Evolutionary conservation across 805 yeast species (phyloP), one percentile per base, ranked within the genome.

Genomic region (Barnettozyma pratensis): DNA sequence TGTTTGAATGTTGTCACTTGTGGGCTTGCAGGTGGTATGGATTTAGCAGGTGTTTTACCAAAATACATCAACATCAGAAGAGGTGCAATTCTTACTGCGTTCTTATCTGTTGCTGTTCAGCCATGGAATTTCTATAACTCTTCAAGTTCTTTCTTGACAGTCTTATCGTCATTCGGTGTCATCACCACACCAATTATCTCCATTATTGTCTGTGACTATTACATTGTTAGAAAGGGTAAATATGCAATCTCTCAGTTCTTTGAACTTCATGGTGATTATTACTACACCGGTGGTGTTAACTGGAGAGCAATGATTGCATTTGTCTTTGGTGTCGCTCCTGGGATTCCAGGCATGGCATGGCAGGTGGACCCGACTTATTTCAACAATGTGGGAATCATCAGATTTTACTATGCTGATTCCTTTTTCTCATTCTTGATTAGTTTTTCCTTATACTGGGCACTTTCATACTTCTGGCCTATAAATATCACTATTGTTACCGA

Each of bases 291-390:
- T 36, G 82, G 81, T 7, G 42, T 71, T 54, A 75, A 77, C 57
- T 69, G 68, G 64, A 65, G 74, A 50, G 70, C 76, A 5, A 48
- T 69, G 25, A 41, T 65, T 6, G 65, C 74, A 8, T 75, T 72
- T 66, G 45, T 69, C 5, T 52, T 62, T 5, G 73, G 74, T 32
- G 64, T 70, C 58, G 68, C 72, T 9, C 80, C 79, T 14, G 77
- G 77, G 25, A 48, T 77, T 28, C 82, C 82, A 4, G 82, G 82
- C 35, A 66, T 60, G 54, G 69, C 64, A 54, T 68, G 57, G 71
- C 66, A 54, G 56, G 64, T 62, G 41, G 68, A 60, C 44, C 51
- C 63, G n/a, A 42, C 50, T 26, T 58, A 55, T 30, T 62, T 66
- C 49, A 54, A 61, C 31, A 50, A 57, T 42, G 53, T 42, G 4